These are phyloP conservation scores for Candolleomyces eurysporus DNA, from an alignment of 768 basidiomycete genomes.

Conservation along the genomic window DNA sequence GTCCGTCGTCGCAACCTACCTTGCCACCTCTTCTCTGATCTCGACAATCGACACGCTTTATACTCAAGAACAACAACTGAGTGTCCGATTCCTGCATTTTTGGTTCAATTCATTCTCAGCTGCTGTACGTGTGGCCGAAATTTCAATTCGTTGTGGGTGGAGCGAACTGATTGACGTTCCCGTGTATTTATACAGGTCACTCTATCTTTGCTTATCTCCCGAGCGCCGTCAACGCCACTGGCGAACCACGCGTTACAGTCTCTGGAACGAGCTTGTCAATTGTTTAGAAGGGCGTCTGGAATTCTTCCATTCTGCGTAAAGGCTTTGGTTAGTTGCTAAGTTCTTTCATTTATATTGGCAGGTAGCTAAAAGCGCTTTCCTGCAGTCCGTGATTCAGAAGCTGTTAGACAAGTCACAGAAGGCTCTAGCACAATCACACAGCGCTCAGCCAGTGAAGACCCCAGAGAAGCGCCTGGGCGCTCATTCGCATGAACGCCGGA, in stretches of 20 bases:
- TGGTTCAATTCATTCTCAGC: conserved; percentile 78
- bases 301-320: conserved; percentile 61
- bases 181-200: conserved; percentile 43
- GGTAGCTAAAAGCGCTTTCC: neutral
- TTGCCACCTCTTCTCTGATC: conserved; percentile 56
- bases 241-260: conserved; percentile 60
- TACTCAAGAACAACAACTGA: conserved; percentile 57
- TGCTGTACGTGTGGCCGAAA: conserved; percentile 43
- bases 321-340: conserved; percentile 45
- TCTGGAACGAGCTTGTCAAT: conserved; percentile 53
- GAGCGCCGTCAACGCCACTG: conserved; percentile 57
- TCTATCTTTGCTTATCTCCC: conserved; percentile 60
- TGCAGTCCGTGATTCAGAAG: conserved; percentile 56
- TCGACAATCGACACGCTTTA: conserved; percentile 55
- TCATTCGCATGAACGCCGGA: conserved; percentile 5
- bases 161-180: neutral
- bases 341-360: neutral
- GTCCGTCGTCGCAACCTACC: conserved; percentile 69
- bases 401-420: conserved; percentile 47
- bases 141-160: neutral
- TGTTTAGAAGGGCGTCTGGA: conserved; percentile 57
- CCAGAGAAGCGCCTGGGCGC: conserved; percentile 17
- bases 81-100: conserved; percentile 64
- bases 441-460: conserved; percentile 1
- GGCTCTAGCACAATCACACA: conserved; percentile 1